Evolutionary conservation across 805 yeast genomes (phyloP).

Genomic region (Schwanniomyces pseudopolymorphus): DNA sequence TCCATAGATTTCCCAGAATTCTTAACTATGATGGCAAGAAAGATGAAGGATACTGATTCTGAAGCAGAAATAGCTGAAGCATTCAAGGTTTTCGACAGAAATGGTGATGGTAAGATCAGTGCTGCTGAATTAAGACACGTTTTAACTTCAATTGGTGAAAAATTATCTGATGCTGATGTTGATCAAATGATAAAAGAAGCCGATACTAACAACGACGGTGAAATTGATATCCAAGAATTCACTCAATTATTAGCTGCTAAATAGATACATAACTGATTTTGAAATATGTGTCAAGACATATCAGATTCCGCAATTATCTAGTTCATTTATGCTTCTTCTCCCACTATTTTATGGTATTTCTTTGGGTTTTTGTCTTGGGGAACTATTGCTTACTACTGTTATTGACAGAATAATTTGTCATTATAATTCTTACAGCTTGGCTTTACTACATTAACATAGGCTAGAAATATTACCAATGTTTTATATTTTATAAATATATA

Average conservation of each 20-base stretch:
- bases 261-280: conserved; percentile 25
- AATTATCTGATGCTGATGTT: conserved; percentile 93
- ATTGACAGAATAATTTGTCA: background rate
- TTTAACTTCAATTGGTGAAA: conserved; percentile 96
- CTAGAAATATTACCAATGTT: background rate
- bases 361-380: background rate
- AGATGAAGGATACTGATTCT: conserved; percentile 93
- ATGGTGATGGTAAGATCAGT: conserved; percentile 95
- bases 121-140: conserved; percentile 97
- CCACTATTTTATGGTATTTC: background rate
- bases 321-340: background rate
- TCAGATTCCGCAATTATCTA: background rate
- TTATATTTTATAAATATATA: background rate
- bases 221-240: conserved; percentile 94
- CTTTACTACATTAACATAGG: background rate
- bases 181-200: conserved; percentile 97
- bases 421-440: background rate
- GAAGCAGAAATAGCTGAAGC: conserved; percentile 98
- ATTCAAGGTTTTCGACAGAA: conserved; percentile 93
- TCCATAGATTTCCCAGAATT: conserved; percentile 49
- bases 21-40: conserved; percentile 49
- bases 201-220: conserved; percentile 93
- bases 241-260: conserved; percentile 83
- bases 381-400: background rate
- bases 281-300: background rate